These are phyloP conservation scores for Phytophthora nicotianae DNA, from an alignment of 352 stramenopile genomes.

Conservation along the genomic window DNA sequence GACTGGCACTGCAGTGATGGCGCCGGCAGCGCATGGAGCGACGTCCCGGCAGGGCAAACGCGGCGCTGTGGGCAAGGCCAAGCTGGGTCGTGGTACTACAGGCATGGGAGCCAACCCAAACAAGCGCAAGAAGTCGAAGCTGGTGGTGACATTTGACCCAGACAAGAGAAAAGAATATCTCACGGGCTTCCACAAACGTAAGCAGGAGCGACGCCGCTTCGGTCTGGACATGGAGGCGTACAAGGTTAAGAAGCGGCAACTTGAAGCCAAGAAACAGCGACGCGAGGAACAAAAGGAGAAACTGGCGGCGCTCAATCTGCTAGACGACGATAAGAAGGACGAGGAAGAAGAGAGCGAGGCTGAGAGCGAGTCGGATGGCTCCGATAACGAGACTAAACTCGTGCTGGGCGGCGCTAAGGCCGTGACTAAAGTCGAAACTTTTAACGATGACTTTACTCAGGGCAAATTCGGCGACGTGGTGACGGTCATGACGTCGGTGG, in stretches of 20 bases:
- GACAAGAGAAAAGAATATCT: conserved; percentile 90
- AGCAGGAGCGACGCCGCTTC: conserved; percentile 86
- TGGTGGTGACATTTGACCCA: conserved; percentile 86
- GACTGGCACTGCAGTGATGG: conserved; percentile 30
- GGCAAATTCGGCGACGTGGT: conserved; percentile 88
- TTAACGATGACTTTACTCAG: conserved; percentile 84
- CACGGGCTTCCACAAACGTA: conserved; percentile 88
- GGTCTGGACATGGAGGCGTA: conserved; percentile 89
- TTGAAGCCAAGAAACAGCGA: conserved; percentile 84
- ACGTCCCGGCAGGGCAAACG: conserved; percentile 41
- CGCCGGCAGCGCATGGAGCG: conserved; percentile 17
- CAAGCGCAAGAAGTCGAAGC: conserved; percentile 84
- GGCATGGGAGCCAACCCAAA: conserved; percentile 43
- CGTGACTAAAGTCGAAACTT: conserved; percentile 75
- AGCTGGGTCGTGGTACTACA: conserved; percentile 26
- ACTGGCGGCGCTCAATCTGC: conserved; percentile 60
- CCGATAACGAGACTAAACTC: conserved; percentile 36
- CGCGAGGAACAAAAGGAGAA: conserved; percentile 83
- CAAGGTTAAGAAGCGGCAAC: conserved; percentile 85
- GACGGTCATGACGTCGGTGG: conserved; percentile 84
- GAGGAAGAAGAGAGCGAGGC: conserved; percentile 26
- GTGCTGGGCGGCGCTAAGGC: conserved; percentile 32
- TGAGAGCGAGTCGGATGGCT: conserved; percentile 38
- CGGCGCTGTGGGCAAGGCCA: conserved; percentile 29
- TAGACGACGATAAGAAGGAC: conserved; percentile 49